Evolutionary conservation across 2,329 filamentous ascomycete species (phyloP), one percentile per base, ranked within the genome.

Genomic region (Chrysoporthe puriensis): DNA sequence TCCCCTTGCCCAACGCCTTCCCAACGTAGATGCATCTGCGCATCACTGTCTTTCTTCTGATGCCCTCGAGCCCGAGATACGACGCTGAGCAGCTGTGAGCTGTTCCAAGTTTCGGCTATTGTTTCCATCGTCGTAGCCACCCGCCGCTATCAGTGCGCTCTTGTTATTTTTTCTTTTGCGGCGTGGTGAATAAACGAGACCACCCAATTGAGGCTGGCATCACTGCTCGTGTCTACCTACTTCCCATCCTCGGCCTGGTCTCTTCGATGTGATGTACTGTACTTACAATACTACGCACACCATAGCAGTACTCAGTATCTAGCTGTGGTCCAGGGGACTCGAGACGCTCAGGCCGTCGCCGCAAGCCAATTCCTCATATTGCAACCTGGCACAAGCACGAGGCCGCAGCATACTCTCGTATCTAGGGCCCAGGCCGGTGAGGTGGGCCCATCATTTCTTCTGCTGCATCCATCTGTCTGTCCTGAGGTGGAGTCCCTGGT

Each of bases 11-110:
- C 21, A 32, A 54, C 26, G 26, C 21, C 5, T n/a, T 16, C 32
- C 26, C 50, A 21, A 54, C 3, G 9, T 26, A 21, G 6, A 18
- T 26, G 6, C 36, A n/a, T 50, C 26, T n/a, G 8, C 21, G 11
- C 43, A 21, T n/a, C 7, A 8, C 34, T 48, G 14, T 50, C 44
- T 50, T 48, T 21, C 44, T 44, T 40, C 2, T 50, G 43, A 2
- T 16, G n/a, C 32, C 4, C 18, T 8, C 32, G 34, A n/a, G 48
- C 56, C 43, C 56, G 40, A 26, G 57, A n/a, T 42, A 54, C 40
- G 40, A 54, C 48, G 43, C 66, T 68, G 57, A 57, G 66, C 62
- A 52, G 62, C 59, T 54, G 50, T 60, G 57, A 44, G 36, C 50
- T 65, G 66, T 68, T 65, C 65, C 62, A 57, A 68, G 56, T 42